A percentile compares a stretch with the other conserved stretches of the same genome.
phyloP scores from a whole-genome alignment of 139 green algal genomes.

The Chlamydomonas sp. region DNA sequence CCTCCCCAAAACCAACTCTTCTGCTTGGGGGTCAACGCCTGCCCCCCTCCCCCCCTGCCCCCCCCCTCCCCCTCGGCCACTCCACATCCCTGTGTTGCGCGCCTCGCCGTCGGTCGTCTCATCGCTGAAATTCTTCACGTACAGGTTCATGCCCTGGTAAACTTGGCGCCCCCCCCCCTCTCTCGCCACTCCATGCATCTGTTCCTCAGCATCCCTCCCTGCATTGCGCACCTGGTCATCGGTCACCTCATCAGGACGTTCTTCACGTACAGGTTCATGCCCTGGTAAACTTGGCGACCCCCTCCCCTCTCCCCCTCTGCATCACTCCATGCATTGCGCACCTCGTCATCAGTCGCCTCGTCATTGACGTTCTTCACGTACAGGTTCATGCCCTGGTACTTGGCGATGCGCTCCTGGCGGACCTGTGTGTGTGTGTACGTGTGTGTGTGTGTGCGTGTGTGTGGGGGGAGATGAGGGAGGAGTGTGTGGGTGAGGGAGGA shows the following conservation, averaged over 20 bases:
- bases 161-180: too few relatives aligned
- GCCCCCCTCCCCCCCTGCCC: too few relatives aligned
- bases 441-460: too few relatives aligned
- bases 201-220: too few relatives aligned
- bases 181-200: too few relatives aligned
- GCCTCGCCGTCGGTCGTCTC: slow-evolving; percentile 68
- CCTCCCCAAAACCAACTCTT: background rate
- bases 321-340: slow-evolving; percentile 39
- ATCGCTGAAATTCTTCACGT: slow-evolving; percentile 86
- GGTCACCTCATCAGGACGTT: slow-evolving; percentile 75
- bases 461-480: too few relatives aligned
- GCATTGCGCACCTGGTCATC: slow-evolving; percentile 59
- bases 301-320: too few relatives aligned
- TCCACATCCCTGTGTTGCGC: slow-evolving; percentile 22
- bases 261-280: too few relatives aligned
- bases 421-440: too few relatives aligned
- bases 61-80: too few relatives aligned
- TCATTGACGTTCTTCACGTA: slow-evolving; percentile 89
- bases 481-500: too few relatives aligned
- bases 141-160: slow-evolving; percentile 88
- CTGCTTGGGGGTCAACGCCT: too few relatives aligned
- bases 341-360: slow-evolving; percentile 66
- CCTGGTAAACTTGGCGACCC: background rate
- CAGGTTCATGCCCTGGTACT: slow-evolving; percentile 87
- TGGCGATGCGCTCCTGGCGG: slow-evolving; percentile 57